Evolutionary conservation across 148 eudicot genomes (phyloP).

Genomic region (Chenopodium formosanum): DNA sequence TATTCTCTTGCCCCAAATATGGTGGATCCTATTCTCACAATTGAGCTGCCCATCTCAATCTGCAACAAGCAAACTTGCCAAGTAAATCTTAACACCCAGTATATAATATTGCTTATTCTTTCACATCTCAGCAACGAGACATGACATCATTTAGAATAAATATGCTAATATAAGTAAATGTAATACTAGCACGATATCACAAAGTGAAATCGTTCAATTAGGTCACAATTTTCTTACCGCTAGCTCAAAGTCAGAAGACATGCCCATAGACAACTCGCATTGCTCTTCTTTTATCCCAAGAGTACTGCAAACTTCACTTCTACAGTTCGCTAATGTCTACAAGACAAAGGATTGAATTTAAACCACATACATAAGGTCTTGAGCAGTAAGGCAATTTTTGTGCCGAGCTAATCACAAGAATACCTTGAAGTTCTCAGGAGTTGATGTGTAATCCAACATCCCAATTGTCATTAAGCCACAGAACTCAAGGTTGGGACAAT

Average conservation of each 20-base stretch:
- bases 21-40: conserved; percentile 86
- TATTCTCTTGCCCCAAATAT: conserved; percentile 95
- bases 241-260: conserved; percentile 97
- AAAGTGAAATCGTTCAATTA: neutral
- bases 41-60: conserved; percentile 97
- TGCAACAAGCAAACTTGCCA: conserved; percentile 34
- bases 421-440: conserved; percentile 97
- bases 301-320: conserved; percentile 73
- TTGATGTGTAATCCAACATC: conserved; percentile 93
- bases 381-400: neutral
- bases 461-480: conserved; percentile 98
- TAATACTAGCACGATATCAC: neutral
- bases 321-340: conserved; percentile 72
- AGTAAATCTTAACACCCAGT: neutral
- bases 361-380: neutral
- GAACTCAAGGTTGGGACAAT: conserved; percentile 90
- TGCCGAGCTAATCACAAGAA: conserved; percentile 4
- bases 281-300: conserved; percentile 80
- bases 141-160: neutral
- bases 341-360: conserved; percentile 23
- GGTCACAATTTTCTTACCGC: conserved; percentile 55
- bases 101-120: neutral
- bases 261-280: conserved; percentile 97
- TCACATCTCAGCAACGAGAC: neutral
- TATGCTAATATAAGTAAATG: neutral